phyloP scores from a whole-genome alignment of 2,329 filamentous ascomycete species.

The Aspergillus tubingensis region DNA sequence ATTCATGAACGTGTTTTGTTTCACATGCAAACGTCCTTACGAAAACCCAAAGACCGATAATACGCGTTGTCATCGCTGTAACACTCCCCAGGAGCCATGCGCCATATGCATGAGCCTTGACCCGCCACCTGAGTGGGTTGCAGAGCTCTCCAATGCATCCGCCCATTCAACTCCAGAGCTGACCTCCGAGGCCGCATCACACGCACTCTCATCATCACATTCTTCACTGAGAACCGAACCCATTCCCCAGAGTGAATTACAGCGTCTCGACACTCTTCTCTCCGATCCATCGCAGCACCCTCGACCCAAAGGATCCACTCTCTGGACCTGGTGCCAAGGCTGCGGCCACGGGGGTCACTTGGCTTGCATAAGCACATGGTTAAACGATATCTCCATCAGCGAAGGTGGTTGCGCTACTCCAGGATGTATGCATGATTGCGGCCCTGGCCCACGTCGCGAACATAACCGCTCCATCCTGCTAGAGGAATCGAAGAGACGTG shows the following conservation, averaged over 20 bases:
- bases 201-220: constrained; percentile 49
- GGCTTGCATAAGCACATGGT: constrained; percentile 60
- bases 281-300: constrained; percentile 27
- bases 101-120: constrained; percentile 45
- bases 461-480: constrained; percentile 37
- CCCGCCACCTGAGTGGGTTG: constrained; percentile 44
- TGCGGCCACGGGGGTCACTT: constrained; percentile 64
- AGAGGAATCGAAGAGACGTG: constrained; percentile 36
- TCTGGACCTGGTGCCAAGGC: constrained; percentile 60
- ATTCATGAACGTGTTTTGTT: constrained; percentile 57
- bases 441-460: constrained; percentile 50
- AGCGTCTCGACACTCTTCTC: constrained; percentile 24
- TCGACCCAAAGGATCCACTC: constrained; percentile 36
- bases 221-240: constrained; percentile 43
- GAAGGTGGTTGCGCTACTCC: constrained; percentile 60
- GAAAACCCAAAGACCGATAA: constrained; percentile 53
- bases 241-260: constrained; percentile 27
- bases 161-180: constrained; percentile 15
- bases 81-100: constrained; percentile 42
- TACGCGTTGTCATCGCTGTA: constrained; percentile 54
- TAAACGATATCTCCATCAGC: constrained; percentile 49
- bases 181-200: constrained; percentile 33
- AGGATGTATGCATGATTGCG: constrained; percentile 63
- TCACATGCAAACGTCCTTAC: constrained; percentile 58
- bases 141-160: constrained; percentile 24